These are phyloP conservation scores for Aspergillus melleus DNA, from an alignment of 2,329 filamentous ascomycete species.

Conservation along the genomic window DNA sequence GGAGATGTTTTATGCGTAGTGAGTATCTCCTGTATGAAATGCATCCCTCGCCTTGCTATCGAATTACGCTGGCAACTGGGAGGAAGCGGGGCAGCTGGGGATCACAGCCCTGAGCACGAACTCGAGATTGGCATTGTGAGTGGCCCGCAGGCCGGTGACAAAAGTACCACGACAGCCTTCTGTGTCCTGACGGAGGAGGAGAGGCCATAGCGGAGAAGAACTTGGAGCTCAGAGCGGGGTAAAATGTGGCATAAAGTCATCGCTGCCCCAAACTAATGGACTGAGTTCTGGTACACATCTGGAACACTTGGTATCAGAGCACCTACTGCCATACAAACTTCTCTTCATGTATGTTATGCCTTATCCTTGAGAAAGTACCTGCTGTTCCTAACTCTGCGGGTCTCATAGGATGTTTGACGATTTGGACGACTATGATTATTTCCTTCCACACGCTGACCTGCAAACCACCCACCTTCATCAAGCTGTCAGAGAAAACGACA, in stretches of 20 bases:
- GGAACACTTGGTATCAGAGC: background rate
- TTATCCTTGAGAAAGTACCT: background rate
- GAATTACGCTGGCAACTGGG: no score
- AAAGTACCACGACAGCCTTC: no score
- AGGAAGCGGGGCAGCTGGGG: no score
- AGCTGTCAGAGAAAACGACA: background rate
- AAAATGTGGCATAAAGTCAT: background rate
- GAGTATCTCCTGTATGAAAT: no score
- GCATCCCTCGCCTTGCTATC: no score
- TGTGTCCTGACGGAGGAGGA: no score
- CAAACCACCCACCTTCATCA: background rate
- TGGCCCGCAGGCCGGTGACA: no score
- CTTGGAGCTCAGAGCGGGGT: background rate
- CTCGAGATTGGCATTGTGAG: no score
- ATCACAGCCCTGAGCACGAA: no score
- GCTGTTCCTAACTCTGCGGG: background rate
- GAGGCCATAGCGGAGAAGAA: no score
- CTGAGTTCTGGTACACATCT: background rate
- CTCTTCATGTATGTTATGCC: background rate
- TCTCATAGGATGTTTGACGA: background rate
- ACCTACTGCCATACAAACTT: background rate
- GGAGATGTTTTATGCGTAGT: no score
- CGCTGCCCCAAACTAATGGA: background rate
- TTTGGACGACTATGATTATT: background rate
- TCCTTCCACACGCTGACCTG: background rate